phyloP scores from a whole-genome alignment of 2,329 filamentous ascomycete genomes.

The Ascochyta fabae region DNA sequence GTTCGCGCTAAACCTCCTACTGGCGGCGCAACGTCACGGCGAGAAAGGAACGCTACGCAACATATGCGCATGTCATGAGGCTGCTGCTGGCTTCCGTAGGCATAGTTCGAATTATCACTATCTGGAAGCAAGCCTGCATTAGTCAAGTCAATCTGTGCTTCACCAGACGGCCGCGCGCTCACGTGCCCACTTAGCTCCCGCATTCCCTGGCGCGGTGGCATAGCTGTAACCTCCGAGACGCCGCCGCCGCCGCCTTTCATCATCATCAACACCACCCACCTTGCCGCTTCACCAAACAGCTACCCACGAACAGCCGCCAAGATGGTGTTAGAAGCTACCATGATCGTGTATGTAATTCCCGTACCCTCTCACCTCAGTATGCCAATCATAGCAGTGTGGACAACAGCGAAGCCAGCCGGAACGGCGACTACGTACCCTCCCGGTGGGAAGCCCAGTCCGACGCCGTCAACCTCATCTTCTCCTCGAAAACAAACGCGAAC shows the following conservation, averaged over 20 bases:
- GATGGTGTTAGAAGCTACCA: constrained; percentile 98
- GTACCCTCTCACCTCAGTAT: constrained; percentile 22
- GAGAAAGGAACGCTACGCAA: neutral
- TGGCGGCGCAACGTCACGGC: neutral
- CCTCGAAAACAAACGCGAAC: constrained; percentile 92
- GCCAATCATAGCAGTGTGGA: constrained; percentile 69
- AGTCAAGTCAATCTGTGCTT: neutral
- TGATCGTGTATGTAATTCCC: constrained; percentile 72
- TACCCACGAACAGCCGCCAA: constrained; percentile 55
- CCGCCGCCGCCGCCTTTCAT: constrained; percentile 23
- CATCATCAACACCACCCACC: constrained; percentile 24
- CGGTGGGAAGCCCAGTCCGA: constrained; percentile 96
- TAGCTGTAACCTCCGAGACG: constrained; percentile 27
- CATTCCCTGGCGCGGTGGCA: constrained; percentile 14
- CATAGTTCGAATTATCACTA: neutral
- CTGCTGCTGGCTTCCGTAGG: neutral
- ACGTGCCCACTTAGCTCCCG: constrained; percentile 10
- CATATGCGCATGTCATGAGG: neutral
- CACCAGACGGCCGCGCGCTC: constrained; percentile 8
- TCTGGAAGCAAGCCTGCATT: neutral
- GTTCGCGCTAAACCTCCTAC: constrained; percentile 1
- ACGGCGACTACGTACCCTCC: constrained; percentile 90
- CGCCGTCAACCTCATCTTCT: constrained; percentile 93
- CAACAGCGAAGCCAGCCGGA: constrained; percentile 98
- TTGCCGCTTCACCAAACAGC: constrained; percentile 13